These are phyloP conservation scores for Erythrophleum fordii DNA, from an alignment of 306 rosid genomes.

Conservation along the genomic window DNA sequence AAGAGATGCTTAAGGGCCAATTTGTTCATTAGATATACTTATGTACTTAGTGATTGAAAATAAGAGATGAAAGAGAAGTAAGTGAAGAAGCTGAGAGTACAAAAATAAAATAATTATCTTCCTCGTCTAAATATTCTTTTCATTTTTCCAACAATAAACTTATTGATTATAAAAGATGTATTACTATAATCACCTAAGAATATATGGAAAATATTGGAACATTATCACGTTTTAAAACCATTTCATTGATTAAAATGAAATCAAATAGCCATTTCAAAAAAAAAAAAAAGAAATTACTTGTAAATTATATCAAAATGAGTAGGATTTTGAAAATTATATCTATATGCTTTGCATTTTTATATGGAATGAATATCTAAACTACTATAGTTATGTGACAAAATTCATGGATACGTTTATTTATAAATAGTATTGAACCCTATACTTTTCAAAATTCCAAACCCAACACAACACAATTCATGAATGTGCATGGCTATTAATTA, in stretches of 20 bases:
- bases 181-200: not conserved
- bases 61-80: no score
- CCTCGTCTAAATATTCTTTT: no score
- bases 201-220: not conserved
- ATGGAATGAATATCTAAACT: not conserved
- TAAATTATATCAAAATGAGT: not conserved
- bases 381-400: not conserved
- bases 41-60: no score
- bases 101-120: no score
- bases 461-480: not conserved
- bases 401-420: not conserved
- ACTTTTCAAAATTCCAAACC: not conserved
- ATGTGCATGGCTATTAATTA: not conserved
- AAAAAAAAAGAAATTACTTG: not conserved
- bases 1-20: no score
- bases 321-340: not conserved
- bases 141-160: not conserved
- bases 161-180: not conserved
- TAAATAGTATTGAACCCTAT: not conserved
- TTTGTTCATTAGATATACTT: no score
- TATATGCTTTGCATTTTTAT: not conserved
- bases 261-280: not conserved
- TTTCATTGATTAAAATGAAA: not conserved
- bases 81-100: no score
- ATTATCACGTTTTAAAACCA: no score